Percentiles rank a stretch among this genome's conserved stretches.
phyloP scores from a whole-genome alignment of 2,329 filamentous ascomycete species.

The Penicillium sp. region DNA sequence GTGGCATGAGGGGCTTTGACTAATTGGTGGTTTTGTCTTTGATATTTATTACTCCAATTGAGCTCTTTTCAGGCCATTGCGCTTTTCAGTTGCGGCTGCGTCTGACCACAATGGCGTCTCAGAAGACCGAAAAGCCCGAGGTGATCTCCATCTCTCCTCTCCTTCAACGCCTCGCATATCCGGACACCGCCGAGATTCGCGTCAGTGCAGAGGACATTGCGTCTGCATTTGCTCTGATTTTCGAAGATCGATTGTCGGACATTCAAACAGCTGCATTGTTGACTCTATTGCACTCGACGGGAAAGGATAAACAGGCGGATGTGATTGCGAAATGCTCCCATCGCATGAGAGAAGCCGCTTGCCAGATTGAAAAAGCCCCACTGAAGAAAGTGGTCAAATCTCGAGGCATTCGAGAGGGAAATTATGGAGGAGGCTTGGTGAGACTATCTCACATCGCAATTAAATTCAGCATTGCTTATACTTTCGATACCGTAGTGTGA shows the following conservation, averaged over 20 bases:
- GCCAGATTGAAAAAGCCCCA: slow-evolving; percentile 59
- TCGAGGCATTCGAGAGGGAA: slow-evolving; percentile 60
- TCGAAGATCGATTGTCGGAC: slow-evolving; percentile 81
- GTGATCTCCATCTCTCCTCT: slow-evolving; percentile 45
- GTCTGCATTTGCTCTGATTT: slow-evolving; percentile 82
- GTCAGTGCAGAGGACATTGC: slow-evolving; percentile 78
- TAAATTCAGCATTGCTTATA: neutral
- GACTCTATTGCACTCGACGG: slow-evolving; percentile 87
- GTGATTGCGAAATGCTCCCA: slow-evolving; percentile 79
- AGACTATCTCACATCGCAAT: slow-evolving; percentile 29
- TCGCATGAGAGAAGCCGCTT: slow-evolving; percentile 76
- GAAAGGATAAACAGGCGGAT: slow-evolving; percentile 73
- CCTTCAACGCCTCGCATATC: slow-evolving; percentile 44
- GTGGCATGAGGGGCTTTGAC: slow-evolving; percentile 17
- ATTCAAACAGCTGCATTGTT: slow-evolving; percentile 82
- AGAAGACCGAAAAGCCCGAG: slow-evolving; percentile 28
- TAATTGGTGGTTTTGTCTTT: slow-evolving; percentile 3
- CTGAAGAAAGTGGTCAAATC: slow-evolving; percentile 57
- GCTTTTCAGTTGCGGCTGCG: neutral
- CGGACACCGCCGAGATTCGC: slow-evolving; percentile 40
- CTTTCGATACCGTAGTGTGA: slow-evolving; percentile 56
- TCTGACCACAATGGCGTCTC: slow-evolving; percentile 23
- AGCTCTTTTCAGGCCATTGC: neutral
- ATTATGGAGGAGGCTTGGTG: slow-evolving; percentile 78
- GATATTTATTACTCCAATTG: neutral